Evolutionary conservation across 2,329 filamentous ascomycete species (phyloP).

Genomic region (Ophiostoma quercus): DNA sequence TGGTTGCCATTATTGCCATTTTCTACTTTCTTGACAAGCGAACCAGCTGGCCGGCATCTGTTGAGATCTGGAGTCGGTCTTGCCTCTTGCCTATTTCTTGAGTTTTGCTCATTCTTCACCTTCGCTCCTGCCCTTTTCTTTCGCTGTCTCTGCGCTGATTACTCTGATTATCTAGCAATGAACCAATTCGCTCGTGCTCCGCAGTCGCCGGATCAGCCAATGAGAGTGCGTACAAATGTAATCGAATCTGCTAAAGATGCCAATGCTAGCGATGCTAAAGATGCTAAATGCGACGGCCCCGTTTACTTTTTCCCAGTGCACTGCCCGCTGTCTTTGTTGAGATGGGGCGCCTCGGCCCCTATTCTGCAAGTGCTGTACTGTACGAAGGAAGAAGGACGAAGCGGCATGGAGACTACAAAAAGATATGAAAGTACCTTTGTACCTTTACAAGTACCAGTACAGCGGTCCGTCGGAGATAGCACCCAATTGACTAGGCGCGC

Average conservation of each 20-base stretch:
- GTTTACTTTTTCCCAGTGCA: not conserved
- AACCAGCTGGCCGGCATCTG: constrained; percentile 10
- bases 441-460: not conserved
- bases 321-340: not conserved
- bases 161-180: not conserved
- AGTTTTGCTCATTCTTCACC: not conserved
- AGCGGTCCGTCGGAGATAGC: not conserved
- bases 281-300: not conserved
- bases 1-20: not conserved
- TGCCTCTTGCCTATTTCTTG: not conserved
- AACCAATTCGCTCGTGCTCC: constrained; percentile 8
- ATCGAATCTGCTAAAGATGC: constrained; percentile 8
- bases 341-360: not conserved
- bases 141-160: not conserved
- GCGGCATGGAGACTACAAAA: not conserved
- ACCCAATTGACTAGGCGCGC: not conserved
- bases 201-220: constrained; percentile 17
- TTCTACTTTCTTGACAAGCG: constrained; percentile 15
- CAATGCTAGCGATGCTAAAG: too few relatives aligned
- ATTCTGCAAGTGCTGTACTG: not conserved
- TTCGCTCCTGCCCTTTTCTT: not conserved
- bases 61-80: not conserved
- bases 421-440: constrained; percentile 8
- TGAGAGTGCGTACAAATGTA: constrained; percentile 18
- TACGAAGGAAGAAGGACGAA: not conserved